Evolutionary conservation across 345 rosid genomes (phyloP).

Genomic region (Melaleuca alternifolia): DNA sequence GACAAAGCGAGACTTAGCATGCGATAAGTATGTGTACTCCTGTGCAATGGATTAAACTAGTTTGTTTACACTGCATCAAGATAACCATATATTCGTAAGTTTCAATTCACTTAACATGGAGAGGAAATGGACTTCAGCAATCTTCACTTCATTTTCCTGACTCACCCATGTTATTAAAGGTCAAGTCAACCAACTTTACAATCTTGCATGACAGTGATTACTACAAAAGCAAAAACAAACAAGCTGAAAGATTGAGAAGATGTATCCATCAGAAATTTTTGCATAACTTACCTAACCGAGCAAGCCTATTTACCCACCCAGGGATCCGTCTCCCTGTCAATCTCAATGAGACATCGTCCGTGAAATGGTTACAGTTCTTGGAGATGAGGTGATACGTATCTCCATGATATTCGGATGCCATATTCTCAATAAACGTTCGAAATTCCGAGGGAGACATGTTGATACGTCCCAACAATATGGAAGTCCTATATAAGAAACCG

Average conservation of each 20-base stretch:
- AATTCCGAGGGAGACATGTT: slow-evolving; percentile 42
- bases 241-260: background rate
- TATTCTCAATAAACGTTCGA: slow-evolving; percentile 43
- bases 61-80: background rate
- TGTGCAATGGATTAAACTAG: background rate
- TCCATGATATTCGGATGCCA: slow-evolving; percentile 70
- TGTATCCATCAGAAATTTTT: background rate
- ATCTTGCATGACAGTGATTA: background rate
- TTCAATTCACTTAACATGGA: background rate
- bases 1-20: background rate
- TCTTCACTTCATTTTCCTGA: background rate
- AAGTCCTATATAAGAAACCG: slow-evolving; percentile 49
- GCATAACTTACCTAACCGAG: slow-evolving; percentile 44
- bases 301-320: slow-evolving; percentile 76
- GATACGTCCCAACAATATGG: slow-evolving; percentile 32
- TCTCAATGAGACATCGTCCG: slow-evolving; percentile 46
- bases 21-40: background rate
- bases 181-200: background rate
- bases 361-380: slow-evolving; percentile 78
- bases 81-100: background rate
- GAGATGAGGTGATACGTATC: slow-evolving; percentile 74
- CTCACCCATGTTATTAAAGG: background rate
- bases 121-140: background rate
- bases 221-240: background rate
- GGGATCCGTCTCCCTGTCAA: slow-evolving; percentile 51